Evolutionary conservation across 345 rosid species (phyloP), one percentile per base, ranked within the genome.

Genomic region (Isatis tinctoria): DNA sequence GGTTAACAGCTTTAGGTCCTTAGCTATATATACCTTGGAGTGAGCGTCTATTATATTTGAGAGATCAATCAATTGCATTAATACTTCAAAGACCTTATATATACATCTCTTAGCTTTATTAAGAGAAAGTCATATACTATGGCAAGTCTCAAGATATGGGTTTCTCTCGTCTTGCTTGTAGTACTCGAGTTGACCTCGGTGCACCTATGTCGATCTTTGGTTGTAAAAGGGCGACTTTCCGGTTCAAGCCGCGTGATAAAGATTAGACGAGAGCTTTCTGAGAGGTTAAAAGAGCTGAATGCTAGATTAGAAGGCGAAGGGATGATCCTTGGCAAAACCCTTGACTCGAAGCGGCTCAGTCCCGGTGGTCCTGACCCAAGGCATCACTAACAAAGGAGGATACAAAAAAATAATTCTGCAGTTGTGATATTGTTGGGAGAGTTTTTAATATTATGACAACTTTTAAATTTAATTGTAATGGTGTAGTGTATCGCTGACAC

Each of bases 321-420:
- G 22, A 12, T 2, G 12, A 20, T 26, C 1, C 45, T 63, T 28
- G 35, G 54, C 24, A 10, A 52, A 39, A 39, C 47, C 59, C 52
- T 26, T 4, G 75, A 69, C 16, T 76, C 79, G 2, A 69, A 76
- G 66, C 56, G 79, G n/a, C 64, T 76, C 11, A 76, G 79, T 51
- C 79, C 70, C 3, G 79, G 79, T 22, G 79, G 75, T 69, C 79
- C 79, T 17, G 75, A 76, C 51, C 75, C 75, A 5, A 69, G 51
- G 48, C 79, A 69, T 68, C 75, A 76, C 6, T 76, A 35, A 60
- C 13, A 5, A 11, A 33, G 16, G n/a, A 22, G 2, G 71, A 37
- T 26, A 44, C 32, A 45, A 41, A 16, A 33, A 12, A 33, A 20
- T 2, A 51, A 4, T 28, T 10, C n/a, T 40, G 52, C 45, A 43